These are phyloP conservation scores for Rosa rugosa DNA, from an alignment of 306 rosid genomes.

Conservation along the genomic window DNA sequence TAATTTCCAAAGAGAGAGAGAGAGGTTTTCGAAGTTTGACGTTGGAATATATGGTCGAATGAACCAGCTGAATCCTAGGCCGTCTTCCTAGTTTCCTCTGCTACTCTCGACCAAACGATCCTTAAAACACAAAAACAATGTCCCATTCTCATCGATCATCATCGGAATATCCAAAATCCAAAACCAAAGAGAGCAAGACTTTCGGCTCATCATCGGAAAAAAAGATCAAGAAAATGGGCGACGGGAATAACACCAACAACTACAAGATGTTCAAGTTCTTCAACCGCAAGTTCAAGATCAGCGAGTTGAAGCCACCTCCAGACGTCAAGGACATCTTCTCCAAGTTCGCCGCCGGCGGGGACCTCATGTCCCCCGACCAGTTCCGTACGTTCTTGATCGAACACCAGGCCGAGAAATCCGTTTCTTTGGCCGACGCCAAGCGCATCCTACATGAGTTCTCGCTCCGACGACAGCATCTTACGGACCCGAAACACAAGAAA, in stretches of 20 bases:
- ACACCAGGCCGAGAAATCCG: conserved; percentile 44
- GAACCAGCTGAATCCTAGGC: conserved; percentile 16
- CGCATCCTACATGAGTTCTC: conserved; percentile 32
- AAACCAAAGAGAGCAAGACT: not conserved
- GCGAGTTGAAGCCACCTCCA: conserved; percentile 53
- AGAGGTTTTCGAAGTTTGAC: not conserved
- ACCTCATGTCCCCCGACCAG: conserved; percentile 51
- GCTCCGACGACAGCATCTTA: conserved; percentile 24
- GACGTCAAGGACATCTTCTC: conserved; percentile 59
- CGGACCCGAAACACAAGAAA: not conserved
- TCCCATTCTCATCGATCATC: not conserved
- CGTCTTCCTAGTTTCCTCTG: not conserved
- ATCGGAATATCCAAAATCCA: not conserved
- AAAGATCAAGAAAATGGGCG: conserved; percentile 6
- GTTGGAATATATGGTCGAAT: not conserved
- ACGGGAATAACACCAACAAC: conserved; percentile 29
- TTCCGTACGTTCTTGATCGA: conserved; percentile 49
- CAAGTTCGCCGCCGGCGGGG: conserved; percentile 34
- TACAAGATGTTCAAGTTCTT: conserved; percentile 69
- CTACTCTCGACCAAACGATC: not conserved
- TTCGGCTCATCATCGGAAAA: not conserved
- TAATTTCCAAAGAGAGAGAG: not conserved
- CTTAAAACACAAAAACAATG: not conserved
- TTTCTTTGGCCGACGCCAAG: conserved; percentile 37
- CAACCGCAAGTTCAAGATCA: conserved; percentile 62